Base-by-base conservation (phyloP, 208 protist genomes). In the Trypanosoma grayi region DNA sequence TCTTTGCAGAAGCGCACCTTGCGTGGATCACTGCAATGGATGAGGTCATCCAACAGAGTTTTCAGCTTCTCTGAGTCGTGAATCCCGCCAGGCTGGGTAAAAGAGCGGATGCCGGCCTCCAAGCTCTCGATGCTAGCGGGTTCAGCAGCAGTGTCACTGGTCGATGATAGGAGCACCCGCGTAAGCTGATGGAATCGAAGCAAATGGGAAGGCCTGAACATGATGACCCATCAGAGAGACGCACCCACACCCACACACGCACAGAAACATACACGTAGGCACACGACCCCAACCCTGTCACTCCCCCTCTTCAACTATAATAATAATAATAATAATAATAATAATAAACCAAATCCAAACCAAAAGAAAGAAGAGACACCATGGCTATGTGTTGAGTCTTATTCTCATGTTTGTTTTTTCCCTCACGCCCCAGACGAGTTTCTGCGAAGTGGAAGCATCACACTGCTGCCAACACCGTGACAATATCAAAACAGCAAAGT, bases 1-100 rank as follows among this genome's bases (percentile, higher is more conserved):
- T 64, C 60, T 41, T 50, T 60, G 45, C 66, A 64, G 7, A 72
- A 25, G 18, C 52, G 66, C 25, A 48, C 51, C 27, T 72, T 72
- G 18, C 66, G 55, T 0, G 48, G 39, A 52, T 72, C 51, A 33
- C 22, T 48, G 36, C 48, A 65, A 4, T 55, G 39, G 60, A 72
- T 60, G 13, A 72, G 40, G 11, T 65, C 58, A 55, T 65, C 51
- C 31, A 72, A 22, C 40, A 72, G 31, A 20, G 25, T 25, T 46
- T 58, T 63, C 20, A 72, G 30, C 46, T 51, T 59, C 10, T 2
- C 30, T 6, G 33, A 4, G 16, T 60, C 55, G 3, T 48, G 47
- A 43, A 5, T n/a, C 27, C 36, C 20, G 25, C 34, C 43, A 36
- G 40, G 14, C 39, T 65, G 33, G 4, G 56, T 40, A 20, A 66